phyloP scores from a whole-genome alignment of 2,329 filamentous ascomycete species.

The Byssothecium circinans region DNA sequence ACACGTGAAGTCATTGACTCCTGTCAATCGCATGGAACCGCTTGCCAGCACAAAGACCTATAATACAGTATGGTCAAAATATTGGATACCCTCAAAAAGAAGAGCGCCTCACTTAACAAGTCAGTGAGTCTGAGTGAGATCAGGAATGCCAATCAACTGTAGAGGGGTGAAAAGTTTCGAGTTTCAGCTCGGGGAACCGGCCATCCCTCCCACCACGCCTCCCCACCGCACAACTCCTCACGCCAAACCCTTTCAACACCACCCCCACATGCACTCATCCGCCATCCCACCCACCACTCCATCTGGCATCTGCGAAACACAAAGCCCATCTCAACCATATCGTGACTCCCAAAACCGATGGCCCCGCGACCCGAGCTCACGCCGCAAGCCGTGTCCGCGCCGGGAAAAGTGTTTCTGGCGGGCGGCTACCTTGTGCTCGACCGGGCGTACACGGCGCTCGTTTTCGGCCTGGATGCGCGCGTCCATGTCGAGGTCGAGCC shows the following conservation, averaged over 20 bases:
- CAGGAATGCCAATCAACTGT: no score
- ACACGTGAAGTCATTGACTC: no score
- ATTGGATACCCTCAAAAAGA: no score
- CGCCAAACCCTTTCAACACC: neutral
- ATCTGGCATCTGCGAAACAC: neutral
- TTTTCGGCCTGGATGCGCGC: constrained; percentile 65
- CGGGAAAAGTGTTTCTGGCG: constrained; percentile 92
- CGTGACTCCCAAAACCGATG: constrained; percentile 14
- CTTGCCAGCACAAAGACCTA: no score
- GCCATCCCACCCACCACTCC: neutral
- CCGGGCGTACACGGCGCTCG: constrained; percentile 75
- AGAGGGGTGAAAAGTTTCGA: no score
- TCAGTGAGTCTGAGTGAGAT: no score
- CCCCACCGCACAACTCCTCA: neutral
- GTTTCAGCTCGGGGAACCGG: no score
- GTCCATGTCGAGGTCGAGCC: constrained; percentile 64
- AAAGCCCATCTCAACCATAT: constrained; percentile 7
- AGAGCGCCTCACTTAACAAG: no score
- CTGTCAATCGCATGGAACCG: no score
- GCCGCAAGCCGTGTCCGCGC: constrained; percentile 70
- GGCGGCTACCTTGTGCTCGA: constrained; percentile 96
- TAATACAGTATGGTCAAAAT: no score
- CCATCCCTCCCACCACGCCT: no score
- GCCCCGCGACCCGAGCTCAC: constrained; percentile 36
- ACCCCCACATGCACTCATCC: neutral